Percentiles rank a stretch among this genome's conserved stretches.
Conservation (phyloP, 208 protist genomes). For the Tritrichomonas foetus region DNA sequence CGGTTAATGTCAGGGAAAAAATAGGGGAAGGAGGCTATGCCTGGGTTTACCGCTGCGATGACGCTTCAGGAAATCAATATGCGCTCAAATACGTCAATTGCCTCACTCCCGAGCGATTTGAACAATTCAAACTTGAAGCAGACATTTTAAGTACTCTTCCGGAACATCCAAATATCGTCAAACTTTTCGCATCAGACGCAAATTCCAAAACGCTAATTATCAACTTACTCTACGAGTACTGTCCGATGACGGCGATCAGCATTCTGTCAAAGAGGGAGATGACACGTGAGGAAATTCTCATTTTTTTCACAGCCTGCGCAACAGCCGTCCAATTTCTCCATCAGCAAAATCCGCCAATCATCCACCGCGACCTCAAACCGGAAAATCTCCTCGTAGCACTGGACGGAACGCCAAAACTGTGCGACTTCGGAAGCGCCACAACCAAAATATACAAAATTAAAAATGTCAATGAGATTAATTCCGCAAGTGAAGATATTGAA, state of each 20-base stretch:
- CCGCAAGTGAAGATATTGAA: background rate
- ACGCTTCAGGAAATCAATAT: background rate
- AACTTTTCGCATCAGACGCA: background rate
- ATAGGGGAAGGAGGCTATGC: conserved; percentile 34
- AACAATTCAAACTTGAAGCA: conserved; percentile 32
- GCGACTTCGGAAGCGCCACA: conserved; percentile 47
- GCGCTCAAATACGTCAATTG: conserved; percentile 19
- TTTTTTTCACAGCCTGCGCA: background rate
- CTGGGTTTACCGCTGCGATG: background rate
- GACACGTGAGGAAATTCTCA: conserved; percentile 1
- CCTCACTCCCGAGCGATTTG: background rate
- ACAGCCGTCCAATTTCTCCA: conserved; percentile 17
- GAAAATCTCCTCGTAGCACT: conserved; percentile 40
- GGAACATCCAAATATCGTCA: background rate
- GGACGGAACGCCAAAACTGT: conserved; percentile 27
- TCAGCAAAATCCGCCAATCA: conserved; percentile 38
- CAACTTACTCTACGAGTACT: background rate
- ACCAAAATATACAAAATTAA: background rate
- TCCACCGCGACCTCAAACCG: conserved; percentile 47
- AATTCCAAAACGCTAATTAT: background rate
- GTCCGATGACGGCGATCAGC: background rate
- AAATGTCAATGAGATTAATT: background rate
- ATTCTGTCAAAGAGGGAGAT: background rate
- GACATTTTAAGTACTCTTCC: background rate
- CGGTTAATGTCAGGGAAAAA: background rate